Conservation (phyloP, 495 filamentous ascomycete species). For the Xylaria acuta region DNA sequence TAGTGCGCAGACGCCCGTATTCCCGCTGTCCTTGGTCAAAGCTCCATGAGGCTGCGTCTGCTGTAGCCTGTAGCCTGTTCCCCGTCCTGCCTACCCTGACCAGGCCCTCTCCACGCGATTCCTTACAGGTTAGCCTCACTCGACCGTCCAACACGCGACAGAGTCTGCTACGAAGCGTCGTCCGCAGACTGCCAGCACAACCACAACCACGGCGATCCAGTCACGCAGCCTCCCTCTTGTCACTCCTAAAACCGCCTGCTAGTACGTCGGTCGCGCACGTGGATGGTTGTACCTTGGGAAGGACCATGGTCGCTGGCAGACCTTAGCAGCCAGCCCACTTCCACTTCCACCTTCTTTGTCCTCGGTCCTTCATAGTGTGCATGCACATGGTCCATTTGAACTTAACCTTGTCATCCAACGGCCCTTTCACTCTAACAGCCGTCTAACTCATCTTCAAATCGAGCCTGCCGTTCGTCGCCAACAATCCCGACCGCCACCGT, state of each 20-base stretch:
- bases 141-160: slow-evolving; percentile 37
- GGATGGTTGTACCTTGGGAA: slow-evolving; percentile 24
- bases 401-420: background rate
- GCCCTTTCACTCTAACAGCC: background rate
- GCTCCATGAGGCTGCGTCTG: slow-evolving; percentile 24
- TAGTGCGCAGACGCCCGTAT: slow-evolving; percentile 3
- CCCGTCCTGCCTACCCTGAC: slow-evolving; percentile 2
- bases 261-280: slow-evolving; percentile 11
- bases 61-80: background rate
- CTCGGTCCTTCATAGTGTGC: background rate
- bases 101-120: slow-evolving; percentile 24
- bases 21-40: slow-evolving; percentile 14
- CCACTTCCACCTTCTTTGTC: slow-evolving; percentile 24
- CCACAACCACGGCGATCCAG: slow-evolving; percentile 21
- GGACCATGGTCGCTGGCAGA: slow-evolving; percentile 28
- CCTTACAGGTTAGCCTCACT: slow-evolving; percentile 24
- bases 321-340: slow-evolving; percentile 25
- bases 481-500: background rate
- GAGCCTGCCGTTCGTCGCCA: background rate
- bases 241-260: slow-evolving; percentile 12
- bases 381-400: background rate
- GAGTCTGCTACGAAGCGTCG: slow-evolving; percentile 33
- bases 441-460: background rate
- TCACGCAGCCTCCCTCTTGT: background rate
- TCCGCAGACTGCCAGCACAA: slow-evolving; percentile 26